Base-by-base conservation (phyloP, 176 grass and related monocot species). In the Zoysia pacifica region DNA sequence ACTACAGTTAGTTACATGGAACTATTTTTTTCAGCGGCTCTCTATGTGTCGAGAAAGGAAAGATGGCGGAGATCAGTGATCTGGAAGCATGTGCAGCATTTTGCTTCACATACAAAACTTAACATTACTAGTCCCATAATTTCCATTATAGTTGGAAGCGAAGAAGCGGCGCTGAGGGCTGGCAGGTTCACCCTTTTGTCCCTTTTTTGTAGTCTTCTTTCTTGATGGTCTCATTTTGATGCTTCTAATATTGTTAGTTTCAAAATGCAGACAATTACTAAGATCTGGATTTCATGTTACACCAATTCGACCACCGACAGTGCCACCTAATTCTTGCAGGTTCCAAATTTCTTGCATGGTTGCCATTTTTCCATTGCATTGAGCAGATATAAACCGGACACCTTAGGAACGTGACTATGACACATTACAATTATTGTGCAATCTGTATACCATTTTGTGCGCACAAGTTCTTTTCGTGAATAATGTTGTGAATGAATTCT, bases 101-200 rank as follows among this genome's bases (percentile, higher is more conserved):
- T 98, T 76, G 72, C 82, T 54, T 88, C 81, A 74, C 79, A 94
- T 70, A 92, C 92, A 14, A 85, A 80, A 15, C 48, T 93, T 4
- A 49, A 79, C 67, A 93, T 98, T 80, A 83, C 75, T 16, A 98
- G 92, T 85, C 95, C 92, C 54, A 94, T 94, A 79, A 98, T 98
- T 89, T 98, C 95, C 41, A 77, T 98, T 70, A 76, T 98, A 53
- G 86, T 94, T 62, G 95, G 92, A 84, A 91, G 77, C 53, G 95
- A 98, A 92, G 39, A 75, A 59, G 91, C 86, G 48, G 92, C 92
- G 53, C 87, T 98, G 38, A 81, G 81, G 47, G 90, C 95, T 64
- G 89, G 95, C 90, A 98, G 95, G 95, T 98, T 78, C 42, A 36
- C 77, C 59, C 42, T 67, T 52, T 65, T 16, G 58, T 75, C 42